Evolutionary conservation across 495 filamentous ascomycete genomes (phyloP).

Genomic region (Trypethelium eluteriae): DNA sequence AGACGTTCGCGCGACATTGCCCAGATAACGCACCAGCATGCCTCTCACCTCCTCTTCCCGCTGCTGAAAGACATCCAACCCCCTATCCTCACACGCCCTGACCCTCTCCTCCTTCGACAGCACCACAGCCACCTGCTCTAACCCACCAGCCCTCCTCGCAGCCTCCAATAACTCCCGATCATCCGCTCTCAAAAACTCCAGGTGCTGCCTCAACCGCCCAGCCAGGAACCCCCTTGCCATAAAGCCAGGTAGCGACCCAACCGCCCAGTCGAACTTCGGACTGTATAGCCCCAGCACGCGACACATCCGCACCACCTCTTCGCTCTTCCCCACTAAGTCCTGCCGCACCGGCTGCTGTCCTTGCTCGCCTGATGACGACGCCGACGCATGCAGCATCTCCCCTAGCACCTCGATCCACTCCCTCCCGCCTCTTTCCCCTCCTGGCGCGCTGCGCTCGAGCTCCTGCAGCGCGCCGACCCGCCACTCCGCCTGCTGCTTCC

Average conservation of each 20-base stretch:
- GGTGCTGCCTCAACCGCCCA: constrained; percentile 37
- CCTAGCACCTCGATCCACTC: constrained; percentile 32
- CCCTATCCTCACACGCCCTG: constrained; percentile 49
- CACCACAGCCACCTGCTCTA: constrained; percentile 24
- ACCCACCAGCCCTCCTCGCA: constrained; percentile 41
- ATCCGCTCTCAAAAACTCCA: constrained; percentile 51
- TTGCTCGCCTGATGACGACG: background rate
- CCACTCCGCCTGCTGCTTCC: constrained; percentile 43
- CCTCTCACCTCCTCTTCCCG: constrained; percentile 30
- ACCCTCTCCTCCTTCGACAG: constrained; percentile 49
- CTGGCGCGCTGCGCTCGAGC: background rate
- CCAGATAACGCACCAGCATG: constrained; percentile 13
- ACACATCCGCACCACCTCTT: constrained; percentile 23
- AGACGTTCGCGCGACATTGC: background rate
- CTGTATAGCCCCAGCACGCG: constrained; percentile 40
- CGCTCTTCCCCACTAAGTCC: background rate
- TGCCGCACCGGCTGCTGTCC: background rate
- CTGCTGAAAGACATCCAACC: constrained; percentile 35
- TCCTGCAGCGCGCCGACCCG: constrained; percentile 21
- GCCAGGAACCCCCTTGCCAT: constrained; percentile 31
- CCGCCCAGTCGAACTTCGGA: constrained; percentile 41
- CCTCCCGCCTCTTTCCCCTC: background rate
- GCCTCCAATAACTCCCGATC: constrained; percentile 45
- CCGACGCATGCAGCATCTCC: constrained; percentile 14
- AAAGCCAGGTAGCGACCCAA: constrained; percentile 32